Conservation (phyloP, 2,329 filamentous ascomycete species). For the Didymella segeticola region DNA sequence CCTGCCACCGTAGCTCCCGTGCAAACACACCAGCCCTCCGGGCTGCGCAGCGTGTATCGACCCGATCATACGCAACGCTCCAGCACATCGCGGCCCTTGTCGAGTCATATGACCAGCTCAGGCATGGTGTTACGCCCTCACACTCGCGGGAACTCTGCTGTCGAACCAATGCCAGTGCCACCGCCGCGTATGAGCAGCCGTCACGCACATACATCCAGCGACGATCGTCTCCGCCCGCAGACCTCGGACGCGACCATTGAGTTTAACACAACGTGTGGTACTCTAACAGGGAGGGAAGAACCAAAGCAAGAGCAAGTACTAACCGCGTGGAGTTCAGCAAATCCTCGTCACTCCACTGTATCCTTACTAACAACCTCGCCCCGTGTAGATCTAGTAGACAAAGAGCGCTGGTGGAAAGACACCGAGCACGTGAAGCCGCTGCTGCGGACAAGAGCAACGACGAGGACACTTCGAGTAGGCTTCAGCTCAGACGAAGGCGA, state of each 20-base stretch:
- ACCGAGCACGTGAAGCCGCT: conserved; percentile 20
- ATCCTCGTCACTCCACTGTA: conserved; percentile 4
- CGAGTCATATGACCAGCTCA: conserved; percentile 22
- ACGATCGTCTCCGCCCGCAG: neutral
- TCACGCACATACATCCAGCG: conserved; percentile 20
- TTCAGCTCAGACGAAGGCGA: conserved; percentile 8
- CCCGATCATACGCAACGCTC: conserved; percentile 15
- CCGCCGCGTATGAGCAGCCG: conserved; percentile 26
- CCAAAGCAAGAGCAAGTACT: conserved; percentile 19
- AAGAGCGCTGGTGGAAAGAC: conserved; percentile 35
- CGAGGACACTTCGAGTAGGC: conserved; percentile 6
- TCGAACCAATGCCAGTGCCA: conserved; percentile 19
- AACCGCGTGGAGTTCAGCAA: conserved; percentile 1
- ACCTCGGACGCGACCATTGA: neutral
- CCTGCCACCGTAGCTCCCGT: conserved; percentile 16
- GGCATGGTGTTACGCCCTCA: conserved; percentile 4
- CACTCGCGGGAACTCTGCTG: conserved; percentile 15
- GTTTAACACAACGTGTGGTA: neutral
- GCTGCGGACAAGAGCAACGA: conserved; percentile 8
- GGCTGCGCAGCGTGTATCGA: conserved; percentile 31
- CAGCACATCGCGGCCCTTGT: conserved; percentile 21
- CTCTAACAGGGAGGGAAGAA: neutral
- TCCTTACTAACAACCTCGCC: conserved; percentile 14
- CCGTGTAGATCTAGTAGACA: conserved; percentile 24
- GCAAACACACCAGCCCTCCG: conserved; percentile 25